Conservation (phyloP, 805 yeast genomes). For the Starmera amethionina region DNA sequence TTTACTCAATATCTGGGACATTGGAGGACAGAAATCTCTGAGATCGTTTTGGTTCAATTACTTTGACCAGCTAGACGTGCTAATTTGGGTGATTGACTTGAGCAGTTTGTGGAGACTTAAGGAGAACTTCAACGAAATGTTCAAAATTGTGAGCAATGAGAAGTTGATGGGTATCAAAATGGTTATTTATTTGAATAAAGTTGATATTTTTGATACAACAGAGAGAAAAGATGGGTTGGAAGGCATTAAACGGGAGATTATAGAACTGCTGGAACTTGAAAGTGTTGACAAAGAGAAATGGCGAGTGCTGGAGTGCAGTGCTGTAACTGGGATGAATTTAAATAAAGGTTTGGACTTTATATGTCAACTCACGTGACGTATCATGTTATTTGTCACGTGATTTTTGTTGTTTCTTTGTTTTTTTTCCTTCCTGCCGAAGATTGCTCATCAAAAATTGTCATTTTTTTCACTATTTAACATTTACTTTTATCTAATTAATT, state of each 20-base stretch:
- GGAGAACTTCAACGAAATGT: conserved; percentile 60
- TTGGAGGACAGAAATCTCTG: conserved; percentile 82
- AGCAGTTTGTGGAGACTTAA: conserved; percentile 42
- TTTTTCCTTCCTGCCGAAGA: too few species aligned
- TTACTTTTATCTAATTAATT: too few species aligned
- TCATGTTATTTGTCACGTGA: background rate
- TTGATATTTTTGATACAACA: conserved; percentile 37
- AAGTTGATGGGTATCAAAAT: conserved; percentile 59
- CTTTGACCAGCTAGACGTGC: conserved; percentile 65
- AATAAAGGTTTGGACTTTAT: background rate
- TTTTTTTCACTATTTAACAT: too few species aligned
- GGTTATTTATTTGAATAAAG: conserved; percentile 64
- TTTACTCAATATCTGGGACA: conserved; percentile 65
- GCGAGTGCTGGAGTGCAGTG: background rate
- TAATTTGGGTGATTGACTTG: conserved; percentile 83
- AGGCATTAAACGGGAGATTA: background rate
- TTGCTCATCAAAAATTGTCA: too few species aligned
- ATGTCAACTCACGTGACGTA: background rate
- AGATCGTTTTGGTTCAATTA: conserved; percentile 92
- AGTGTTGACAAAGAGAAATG: background rate
- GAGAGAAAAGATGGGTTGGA: background rate
- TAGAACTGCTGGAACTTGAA: too few species aligned
- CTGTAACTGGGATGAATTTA: background rate
- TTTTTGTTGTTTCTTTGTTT: too few species aligned
- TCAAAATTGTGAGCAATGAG: conserved; percentile 44